These are phyloP conservation scores for Alliaria petiolata DNA, from an alignment of 345 rosid genomes.

Conservation along the genomic window DNA sequence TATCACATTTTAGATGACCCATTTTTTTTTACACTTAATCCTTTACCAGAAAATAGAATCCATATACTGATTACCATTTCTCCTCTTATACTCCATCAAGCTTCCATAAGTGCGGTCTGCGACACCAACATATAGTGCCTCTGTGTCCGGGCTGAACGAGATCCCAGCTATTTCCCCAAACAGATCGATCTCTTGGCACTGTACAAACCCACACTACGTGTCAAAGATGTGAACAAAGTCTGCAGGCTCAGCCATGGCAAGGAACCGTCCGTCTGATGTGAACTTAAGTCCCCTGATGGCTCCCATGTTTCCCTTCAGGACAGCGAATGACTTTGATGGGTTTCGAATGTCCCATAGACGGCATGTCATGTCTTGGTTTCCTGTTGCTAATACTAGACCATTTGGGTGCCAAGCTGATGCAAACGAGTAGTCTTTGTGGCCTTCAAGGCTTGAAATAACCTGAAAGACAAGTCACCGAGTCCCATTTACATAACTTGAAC, in stretches of 20 bases:
- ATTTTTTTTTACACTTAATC: neutral
- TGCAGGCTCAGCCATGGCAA: constrained; percentile 87
- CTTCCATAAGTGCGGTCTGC: constrained; percentile 82
- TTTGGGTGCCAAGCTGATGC: constrained; percentile 86
- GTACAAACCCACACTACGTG: constrained; percentile 45
- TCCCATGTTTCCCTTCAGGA: constrained; percentile 80
- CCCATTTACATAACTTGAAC: neutral
- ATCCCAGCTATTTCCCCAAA: constrained; percentile 90
- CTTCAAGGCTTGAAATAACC: constrained; percentile 46
- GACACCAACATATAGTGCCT: constrained; percentile 64
- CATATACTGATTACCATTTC: constrained; percentile 35
- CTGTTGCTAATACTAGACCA: constrained; percentile 69
- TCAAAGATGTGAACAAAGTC: constrained; percentile 77
- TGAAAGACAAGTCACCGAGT: constrained; percentile 6
- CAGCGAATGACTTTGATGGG: constrained; percentile 53
- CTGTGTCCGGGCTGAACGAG: constrained; percentile 80
- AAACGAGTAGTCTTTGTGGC: constrained; percentile 80
- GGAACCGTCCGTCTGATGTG: constrained; percentile 57
- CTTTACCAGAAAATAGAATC: constrained; percentile 39
- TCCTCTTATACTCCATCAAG: constrained; percentile 63
- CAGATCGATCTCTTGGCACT: constrained; percentile 73
- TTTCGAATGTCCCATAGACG: constrained; percentile 82
- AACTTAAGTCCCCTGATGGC: constrained; percentile 79
- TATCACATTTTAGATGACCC: too few relatives aligned
- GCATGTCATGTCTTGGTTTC: constrained; percentile 86